phyloP scores from a whole-genome alignment of 495 filamentous ascomycete genomes.

The Penicillium parvum region DNA sequence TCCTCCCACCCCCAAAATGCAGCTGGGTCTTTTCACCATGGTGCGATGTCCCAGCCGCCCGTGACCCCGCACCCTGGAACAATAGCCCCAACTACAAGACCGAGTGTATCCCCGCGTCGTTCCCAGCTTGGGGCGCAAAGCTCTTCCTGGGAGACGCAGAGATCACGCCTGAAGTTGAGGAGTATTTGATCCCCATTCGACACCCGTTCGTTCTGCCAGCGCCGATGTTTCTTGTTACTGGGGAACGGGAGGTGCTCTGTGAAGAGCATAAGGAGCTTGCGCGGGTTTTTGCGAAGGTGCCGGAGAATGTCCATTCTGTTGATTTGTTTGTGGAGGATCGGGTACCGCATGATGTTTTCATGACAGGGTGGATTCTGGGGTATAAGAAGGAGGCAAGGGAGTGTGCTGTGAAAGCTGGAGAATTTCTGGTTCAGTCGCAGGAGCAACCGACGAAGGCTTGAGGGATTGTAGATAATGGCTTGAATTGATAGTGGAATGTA shows the following conservation, averaged over 20 bases:
- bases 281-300: conserved; percentile 19
- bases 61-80: conserved; percentile 7
- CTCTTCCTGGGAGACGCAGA: conserved; percentile 22
- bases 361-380: conserved; percentile 28
- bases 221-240: conserved; percentile 34
- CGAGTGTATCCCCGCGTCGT: conserved; percentile 31
- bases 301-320: conserved; percentile 19
- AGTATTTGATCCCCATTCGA: conserved; percentile 30
- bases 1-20: conserved; percentile 20
- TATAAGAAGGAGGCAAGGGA: conserved; percentile 26
- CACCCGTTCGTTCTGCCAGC: conserved; percentile 33
- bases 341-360: conserved; percentile 38
- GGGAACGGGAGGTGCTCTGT: conserved; percentile 37
- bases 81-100: conserved; percentile 28
- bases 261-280: conserved; percentile 30
- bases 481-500: too few relatives aligned
- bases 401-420: conserved; percentile 29
- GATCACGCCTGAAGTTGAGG: conserved; percentile 12
- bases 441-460: too few relatives aligned
- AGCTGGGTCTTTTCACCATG: conserved; percentile 38
- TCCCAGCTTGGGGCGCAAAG: conserved; percentile 32
- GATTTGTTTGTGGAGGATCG: conserved; percentile 27
- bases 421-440: too few relatives aligned
- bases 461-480: too few relatives aligned
- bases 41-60: conserved; percentile 21